A percentile compares a stretch with the other conserved stretches of the same genome.
Conservation (phyloP, 108 stramenopile genomes). For the Mayamaea pseudoterrestris region DNA sequence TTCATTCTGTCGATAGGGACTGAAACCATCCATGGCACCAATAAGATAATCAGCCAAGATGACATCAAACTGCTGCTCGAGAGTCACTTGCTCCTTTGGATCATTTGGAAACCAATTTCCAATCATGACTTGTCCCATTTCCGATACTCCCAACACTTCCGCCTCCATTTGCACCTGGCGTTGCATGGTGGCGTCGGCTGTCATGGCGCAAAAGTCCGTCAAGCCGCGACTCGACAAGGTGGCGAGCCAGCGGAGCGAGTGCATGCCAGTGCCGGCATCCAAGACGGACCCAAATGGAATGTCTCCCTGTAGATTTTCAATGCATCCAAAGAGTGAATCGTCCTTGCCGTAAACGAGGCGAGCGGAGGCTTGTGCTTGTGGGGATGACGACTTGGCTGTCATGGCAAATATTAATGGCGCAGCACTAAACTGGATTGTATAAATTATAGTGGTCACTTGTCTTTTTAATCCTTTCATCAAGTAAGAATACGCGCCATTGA, state of each 20-base stretch:
- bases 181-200: constrained; percentile 74
- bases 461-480: too few species aligned
- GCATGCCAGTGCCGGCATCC: constrained; percentile 90
- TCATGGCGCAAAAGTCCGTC: constrained; percentile 60
- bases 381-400: constrained; percentile 1
- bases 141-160: constrained; percentile 29
- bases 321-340: constrained; percentile 70
- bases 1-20: constrained; percentile 86
- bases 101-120: constrained; percentile 81
- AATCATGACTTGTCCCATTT: constrained; percentile 58
- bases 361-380: not conserved
- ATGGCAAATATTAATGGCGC: too few species aligned
- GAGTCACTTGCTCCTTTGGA: constrained; percentile 7
- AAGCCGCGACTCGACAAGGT: constrained; percentile 45
- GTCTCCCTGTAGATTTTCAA: constrained; percentile 56
- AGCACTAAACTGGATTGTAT: too few species aligned
- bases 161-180: constrained; percentile 52
- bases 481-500: too few species aligned
- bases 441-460: too few species aligned
- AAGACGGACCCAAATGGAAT: constrained; percentile 63
- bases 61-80: constrained; percentile 40
- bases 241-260: constrained; percentile 89
- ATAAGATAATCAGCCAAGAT: constrained; percentile 92
- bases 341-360: constrained; percentile 43
- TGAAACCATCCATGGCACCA: constrained; percentile 95